Conservation (phyloP, 495 filamentous ascomycete genomes). For the Letharia columbiana region DNA sequence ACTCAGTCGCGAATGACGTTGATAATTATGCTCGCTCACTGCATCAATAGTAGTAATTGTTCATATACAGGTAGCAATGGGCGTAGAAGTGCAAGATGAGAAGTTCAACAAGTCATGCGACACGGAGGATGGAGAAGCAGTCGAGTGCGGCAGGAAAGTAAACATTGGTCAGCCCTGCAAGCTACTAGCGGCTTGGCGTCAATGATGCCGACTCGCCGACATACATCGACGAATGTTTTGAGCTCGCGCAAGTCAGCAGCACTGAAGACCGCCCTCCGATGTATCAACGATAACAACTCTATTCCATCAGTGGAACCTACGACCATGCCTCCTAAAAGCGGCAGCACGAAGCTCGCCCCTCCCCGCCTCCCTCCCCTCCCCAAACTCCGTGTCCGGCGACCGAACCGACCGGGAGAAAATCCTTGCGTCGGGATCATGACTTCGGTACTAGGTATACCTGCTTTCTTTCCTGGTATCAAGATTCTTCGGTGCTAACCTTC, state of each 20-base stretch:
- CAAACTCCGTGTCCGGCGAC: conserved; percentile 72
- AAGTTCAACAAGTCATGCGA: neutral
- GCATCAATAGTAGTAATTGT: neutral
- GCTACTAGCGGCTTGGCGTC: conserved; percentile 8
- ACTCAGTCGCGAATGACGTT: neutral
- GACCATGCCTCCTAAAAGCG: conserved; percentile 44
- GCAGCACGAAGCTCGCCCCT: conserved; percentile 44
- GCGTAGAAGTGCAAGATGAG: neutral
- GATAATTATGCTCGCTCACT: neutral
- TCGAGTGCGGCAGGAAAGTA: conserved; percentile 11
- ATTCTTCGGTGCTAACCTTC: conserved; percentile 3
- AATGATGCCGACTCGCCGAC: neutral
- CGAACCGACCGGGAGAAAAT: conserved; percentile 66
- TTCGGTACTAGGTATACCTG: conserved; percentile 68
- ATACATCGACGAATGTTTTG: neutral
- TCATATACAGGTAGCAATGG: neutral
- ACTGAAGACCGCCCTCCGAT: neutral
- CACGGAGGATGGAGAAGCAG: neutral
- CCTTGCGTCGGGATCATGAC: conserved; percentile 81
- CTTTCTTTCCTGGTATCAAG: neutral
- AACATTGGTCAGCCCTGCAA: conserved; percentile 13
- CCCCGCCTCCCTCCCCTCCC: conserved; percentile 83
- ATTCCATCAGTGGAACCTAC: neutral
- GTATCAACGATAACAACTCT: conserved; percentile 16
- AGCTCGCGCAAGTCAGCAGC: neutral